Base-by-base conservation (phyloP, 495 filamentous ascomycete species). In the Trichoderma erinaceum region DNA sequence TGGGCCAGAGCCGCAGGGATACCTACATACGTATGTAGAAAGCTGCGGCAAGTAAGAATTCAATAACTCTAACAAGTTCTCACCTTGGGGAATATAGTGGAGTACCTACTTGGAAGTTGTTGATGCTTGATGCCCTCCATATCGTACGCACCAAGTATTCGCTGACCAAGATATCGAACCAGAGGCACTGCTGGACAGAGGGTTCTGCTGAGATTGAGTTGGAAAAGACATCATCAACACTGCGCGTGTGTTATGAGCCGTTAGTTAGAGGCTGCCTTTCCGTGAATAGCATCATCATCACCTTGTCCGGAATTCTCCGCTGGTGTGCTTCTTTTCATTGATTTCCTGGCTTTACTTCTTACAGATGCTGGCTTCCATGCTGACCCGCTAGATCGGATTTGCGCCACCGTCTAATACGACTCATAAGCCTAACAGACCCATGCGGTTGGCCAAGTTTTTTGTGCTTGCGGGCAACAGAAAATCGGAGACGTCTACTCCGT, bases 401-500 rank as follows among this genome's bases (percentile, higher is more conserved):
- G 56, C 56, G 44, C 44, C 44, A 38, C 35, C 7, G 35, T 38
- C 35, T 38, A 38, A 38, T 38, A 38, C 35, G 48, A 52, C 48
- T 52, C 21, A 11, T 32, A 21, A 27, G 11, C 27, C 56, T 25
- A 10, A 27, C 50, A 56, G 50, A 56, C 56, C 56, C 56, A 61
- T 61, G 3, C 56, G 29, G 56, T 13, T n/a, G 21, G 25, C 5
- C 56, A 32, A 18, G 56, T 12, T 15, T 13, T 29, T 32, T 21
- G 48, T 32, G 10, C 12, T 13, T 61, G 56, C 56, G 56, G 56
- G 56, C 56, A 23, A 61, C 56, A 32, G 35, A 61, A 23, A 61
- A 61, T 16, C 56, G 56, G 56, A 27, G 56, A 61, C 56, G 25
- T 25, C 27, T 61, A 13, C 12, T 21, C 56, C 56, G 56, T 61